These are phyloP conservation scores for Starmerella asiatica DNA, from an alignment of 805 yeast species.

Conservation along the genomic window DNA sequence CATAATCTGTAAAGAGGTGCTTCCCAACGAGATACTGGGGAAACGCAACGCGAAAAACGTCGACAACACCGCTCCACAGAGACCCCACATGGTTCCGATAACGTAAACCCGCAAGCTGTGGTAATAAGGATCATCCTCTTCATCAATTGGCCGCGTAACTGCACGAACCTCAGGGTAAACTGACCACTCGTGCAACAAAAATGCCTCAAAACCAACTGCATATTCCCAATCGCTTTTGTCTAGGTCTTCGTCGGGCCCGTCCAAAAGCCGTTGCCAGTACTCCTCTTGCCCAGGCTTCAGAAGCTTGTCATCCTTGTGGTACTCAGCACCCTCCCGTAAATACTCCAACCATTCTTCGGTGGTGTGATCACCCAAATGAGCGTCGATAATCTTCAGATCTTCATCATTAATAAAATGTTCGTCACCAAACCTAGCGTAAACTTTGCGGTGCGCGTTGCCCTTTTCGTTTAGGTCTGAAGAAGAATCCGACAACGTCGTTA, in stretches of 20 bases:
- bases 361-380: conserved; percentile 21
- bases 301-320: conserved; percentile 38
- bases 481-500: no score
- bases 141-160: conserved; percentile 40
- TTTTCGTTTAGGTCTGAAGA: no score
- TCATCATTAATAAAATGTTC: conserved; percentile 17
- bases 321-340: conserved; percentile 29
- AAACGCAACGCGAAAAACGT: conserved; percentile 45
- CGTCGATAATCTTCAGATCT: conserved; percentile 11
- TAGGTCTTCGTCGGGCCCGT: conserved; percentile 8
- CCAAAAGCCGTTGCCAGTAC: conserved; percentile 25
- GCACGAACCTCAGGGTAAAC: conserved; percentile 55
- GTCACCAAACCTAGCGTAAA: not conserved
- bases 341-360: conserved; percentile 32
- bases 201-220: conserved; percentile 30
- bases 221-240: conserved; percentile 15
- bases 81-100: conserved; percentile 37
- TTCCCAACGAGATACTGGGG: conserved; percentile 39
- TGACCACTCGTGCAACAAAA: conserved; percentile 33
- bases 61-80: conserved; percentile 43
- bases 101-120: conserved; percentile 42
- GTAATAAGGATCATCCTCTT: conserved; percentile 30
- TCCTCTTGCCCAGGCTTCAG: conserved; percentile 31
- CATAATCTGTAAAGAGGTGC: conserved; percentile 44
- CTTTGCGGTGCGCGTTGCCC: no score